Evolutionary conservation across 805 yeast species (phyloP).

Genomic region (Hanseniaspora guilliermondii): DNA sequence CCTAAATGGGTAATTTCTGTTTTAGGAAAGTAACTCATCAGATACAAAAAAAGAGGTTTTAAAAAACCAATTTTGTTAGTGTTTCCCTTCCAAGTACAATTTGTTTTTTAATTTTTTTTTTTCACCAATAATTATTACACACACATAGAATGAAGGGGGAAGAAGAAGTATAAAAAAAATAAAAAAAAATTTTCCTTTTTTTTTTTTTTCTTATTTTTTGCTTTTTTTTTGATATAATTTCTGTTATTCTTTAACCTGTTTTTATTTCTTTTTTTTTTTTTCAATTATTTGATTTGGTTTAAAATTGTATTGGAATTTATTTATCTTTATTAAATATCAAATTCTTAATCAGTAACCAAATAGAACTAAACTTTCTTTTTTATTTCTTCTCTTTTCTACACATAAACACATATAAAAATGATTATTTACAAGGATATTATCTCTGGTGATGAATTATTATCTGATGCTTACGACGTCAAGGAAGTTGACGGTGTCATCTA

Average conservation of each 20-base stretch:
- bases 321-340: background rate
- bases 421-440: constrained; percentile 57
- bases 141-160: background rate
- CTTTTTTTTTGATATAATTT: background rate
- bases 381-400: background rate
- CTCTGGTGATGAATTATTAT: constrained; percentile 90
- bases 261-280: too few species aligned
- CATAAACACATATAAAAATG: constrained; percentile 18
- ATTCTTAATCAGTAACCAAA: background rate
- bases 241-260: background rate
- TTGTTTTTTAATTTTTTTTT: background rate
- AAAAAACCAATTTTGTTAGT: too few species aligned
- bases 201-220: background rate
- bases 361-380: background rate
- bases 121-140: background rate
- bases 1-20: background rate
- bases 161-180: too few species aligned
- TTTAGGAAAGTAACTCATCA: background rate
- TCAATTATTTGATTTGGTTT: too few species aligned
- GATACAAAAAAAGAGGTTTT: background rate
- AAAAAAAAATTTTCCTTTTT: too few species aligned
- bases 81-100: too few species aligned
- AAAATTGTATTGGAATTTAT: too few species aligned
- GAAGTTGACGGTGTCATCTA: constrained; percentile 81
- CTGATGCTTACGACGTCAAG: constrained; percentile 89